These are phyloP conservation scores for Dichomitus squalens DNA, from an alignment of 1,284 basidiomycete species.

Conservation along the genomic window DNA sequence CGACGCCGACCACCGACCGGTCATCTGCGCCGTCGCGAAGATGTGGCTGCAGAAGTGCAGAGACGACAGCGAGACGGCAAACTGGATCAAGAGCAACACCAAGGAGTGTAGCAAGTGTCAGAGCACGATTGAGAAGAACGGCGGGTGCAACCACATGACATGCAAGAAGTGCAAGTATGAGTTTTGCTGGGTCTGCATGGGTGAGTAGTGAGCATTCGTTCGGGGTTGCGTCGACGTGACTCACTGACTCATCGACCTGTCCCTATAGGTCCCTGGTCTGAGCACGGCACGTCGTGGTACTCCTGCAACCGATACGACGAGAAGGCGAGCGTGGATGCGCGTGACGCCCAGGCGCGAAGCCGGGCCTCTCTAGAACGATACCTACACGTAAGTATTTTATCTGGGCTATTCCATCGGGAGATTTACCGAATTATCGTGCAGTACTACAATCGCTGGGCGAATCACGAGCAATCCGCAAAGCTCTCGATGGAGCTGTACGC, in stretches of 20 bases:
- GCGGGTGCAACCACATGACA: conserved; percentile 99
- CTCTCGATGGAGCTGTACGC: conserved; percentile 90
- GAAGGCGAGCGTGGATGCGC: conserved; percentile 85
- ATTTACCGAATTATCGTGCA: conserved; percentile 38
- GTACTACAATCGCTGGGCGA: conserved; percentile 99
- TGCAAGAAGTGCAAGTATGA: conserved; percentile 98
- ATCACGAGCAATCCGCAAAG: conserved; percentile 98
- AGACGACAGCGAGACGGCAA: conserved; percentile 97
- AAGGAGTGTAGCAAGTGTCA: conserved; percentile 97
- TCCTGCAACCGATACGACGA: conserved; percentile 98
- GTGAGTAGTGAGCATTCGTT: conserved; percentile 34
- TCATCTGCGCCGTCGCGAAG: conserved; percentile 87
- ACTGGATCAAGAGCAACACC: conserved; percentile 99
- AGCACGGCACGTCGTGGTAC: conserved; percentile 97
- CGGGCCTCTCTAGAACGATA: conserved; percentile 93
- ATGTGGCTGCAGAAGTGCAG: conserved; percentile 98
- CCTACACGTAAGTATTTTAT: conserved; percentile 76
- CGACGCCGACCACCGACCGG: conserved; percentile 88
- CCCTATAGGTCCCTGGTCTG: conserved; percentile 87
- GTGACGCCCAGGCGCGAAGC: conserved; percentile 88
- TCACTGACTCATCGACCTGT: conserved; percentile 50
- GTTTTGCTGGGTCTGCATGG: conserved; percentile 85
- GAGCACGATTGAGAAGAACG: conserved; percentile 99
- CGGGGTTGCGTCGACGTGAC: neutral
- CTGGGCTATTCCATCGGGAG: neutral